Evolutionary conservation across 192 early-diverging fungal species (phyloP).

Genomic region (Helicostylum pulchrum): DNA sequence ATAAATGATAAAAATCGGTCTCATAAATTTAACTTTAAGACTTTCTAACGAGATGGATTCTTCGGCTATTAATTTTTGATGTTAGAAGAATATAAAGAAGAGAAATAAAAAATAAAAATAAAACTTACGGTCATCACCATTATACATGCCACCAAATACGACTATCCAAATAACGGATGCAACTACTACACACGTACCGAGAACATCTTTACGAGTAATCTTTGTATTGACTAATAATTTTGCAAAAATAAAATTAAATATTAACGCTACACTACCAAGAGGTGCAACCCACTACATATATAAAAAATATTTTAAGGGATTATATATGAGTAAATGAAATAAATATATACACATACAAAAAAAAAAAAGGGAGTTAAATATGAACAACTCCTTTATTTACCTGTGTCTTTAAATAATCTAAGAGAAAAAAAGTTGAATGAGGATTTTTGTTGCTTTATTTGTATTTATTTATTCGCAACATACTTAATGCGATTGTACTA

Average conservation of each 20-base stretch:
- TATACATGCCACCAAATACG: slow-evolving; percentile 53
- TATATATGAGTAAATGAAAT: neutral
- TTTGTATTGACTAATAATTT: slow-evolving; percentile 53
- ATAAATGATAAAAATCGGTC: slow-evolving; percentile 49
- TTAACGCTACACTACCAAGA: slow-evolving; percentile 50
- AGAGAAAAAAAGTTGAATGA: slow-evolving; percentile 6
- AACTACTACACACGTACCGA: slow-evolving; percentile 55
- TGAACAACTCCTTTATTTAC: slow-evolving; percentile 7
- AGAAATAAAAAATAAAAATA: slow-evolving; percentile 5
- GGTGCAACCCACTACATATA: slow-evolving; percentile 55
- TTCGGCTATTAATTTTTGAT: slow-evolving; percentile 32
- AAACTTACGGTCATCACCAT: slow-evolving; percentile 42
- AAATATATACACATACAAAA: neutral
- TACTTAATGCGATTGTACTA: slow-evolving; percentile 57
- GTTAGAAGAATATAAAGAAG: slow-evolving; percentile 4
- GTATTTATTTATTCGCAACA: slow-evolving; percentile 7
- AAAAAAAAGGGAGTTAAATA: neutral
- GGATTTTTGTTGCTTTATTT: neutral
- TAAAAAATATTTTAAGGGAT: neutral
- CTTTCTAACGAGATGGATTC: slow-evolving; percentile 43
- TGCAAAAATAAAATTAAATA: slow-evolving; percentile 63
- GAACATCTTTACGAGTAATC: slow-evolving; percentile 49
- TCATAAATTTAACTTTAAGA: slow-evolving; percentile 45
- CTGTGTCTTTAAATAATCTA: slow-evolving; percentile 63
- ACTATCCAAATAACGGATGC: slow-evolving; percentile 57